Evolutionary conservation across 1,284 basidiomycete species (phyloP), one percentile per base, ranked within the genome.

Genomic region (Cutaneotrichosporon cyanovorans): DNA sequence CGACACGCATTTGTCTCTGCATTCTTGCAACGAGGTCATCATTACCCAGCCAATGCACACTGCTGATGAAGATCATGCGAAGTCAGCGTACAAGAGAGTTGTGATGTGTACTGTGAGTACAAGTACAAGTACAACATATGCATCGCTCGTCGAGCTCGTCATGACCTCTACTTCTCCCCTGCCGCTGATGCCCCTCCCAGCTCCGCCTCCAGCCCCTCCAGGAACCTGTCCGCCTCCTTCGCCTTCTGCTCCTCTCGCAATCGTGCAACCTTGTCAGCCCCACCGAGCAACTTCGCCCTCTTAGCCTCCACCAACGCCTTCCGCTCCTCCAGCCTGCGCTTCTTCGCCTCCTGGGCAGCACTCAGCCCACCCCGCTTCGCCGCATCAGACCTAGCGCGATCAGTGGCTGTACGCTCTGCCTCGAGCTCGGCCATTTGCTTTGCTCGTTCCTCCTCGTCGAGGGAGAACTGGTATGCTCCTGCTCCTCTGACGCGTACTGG

Each of bases 381-480:
- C 18, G 55, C 68, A 23, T 19, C 79, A 46, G 76, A 72, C 50
- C 89, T 74, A 5, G 75, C 77, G 46, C 73, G 71, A 57, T 80
- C 78, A 1, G 92, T 96, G 63, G 91, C 86, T 19, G 77, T 75
- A 33, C 87, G 74, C 11, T 78, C 76, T 8, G 73, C 65, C 37
- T 76, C 78, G 14, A 97, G 70, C 41, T 83, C 82, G 41, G 85
- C 83, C 85, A 91, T 85, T 70, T 95, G 83, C 45, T 73, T 71
- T 52, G 71, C 70, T 28, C 92, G 78, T 23, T 77, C 78, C 49
- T 84, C 81, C 58, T 89, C 85, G 60, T 93, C 87, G 1, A 68
- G 77, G 3, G 87, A 85, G 67, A 97, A 92, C 60, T 85, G 81
- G 65, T 92, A 93, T 71, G 85, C 87, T 0, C 80, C 91, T 1